Evolutionary conservation across 2,329 filamentous ascomycete genomes (phyloP), one percentile per base, ranked within the genome.

Genomic region (Aspergillus sclerotialis): DNA sequence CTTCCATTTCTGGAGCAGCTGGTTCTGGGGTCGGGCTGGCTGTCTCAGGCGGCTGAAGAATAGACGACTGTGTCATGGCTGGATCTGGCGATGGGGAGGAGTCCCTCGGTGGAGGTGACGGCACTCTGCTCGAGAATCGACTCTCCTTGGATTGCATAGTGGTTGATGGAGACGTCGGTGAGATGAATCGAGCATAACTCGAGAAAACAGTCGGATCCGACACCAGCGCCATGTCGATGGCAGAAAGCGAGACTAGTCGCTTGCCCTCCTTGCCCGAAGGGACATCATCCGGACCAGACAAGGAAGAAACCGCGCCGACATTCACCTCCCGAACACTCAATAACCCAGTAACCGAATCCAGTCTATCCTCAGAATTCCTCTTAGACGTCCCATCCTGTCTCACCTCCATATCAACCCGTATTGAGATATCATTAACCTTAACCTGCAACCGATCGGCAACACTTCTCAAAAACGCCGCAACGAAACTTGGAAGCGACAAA

Each of bases 391-490:
- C 61, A 39, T 68, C 65, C 19, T 63, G 49, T 11, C 60, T 57
- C 11, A 65, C 45, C 28, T 69, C 64, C 44, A 72, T 65, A 32
- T 72, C 69, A n/a, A 78, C 47, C 33, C 66, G 65, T 35, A 78
- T 48, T 19, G 67, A 60, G 30, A 80, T 62, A 42, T 76, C 63
- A 29, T 61, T 67, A 24, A 79, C 58, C 13, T 61, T 65, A 23
- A 80, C 56, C 43, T 74, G 68, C 32, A 79, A 56, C 19, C 76
- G 67, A 48, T 80, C 75, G 28, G 69, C 57, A 13, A 79, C 66
- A 8, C 75, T 75, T 49, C 76, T 72, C 12, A 81, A 51, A 35
- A 78, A 75, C n/a, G 63, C 71, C 12, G 73, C 69, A 28, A 81
- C 53, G 38, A 80, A 77, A n/a, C 63, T 66, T 14, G 77, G 77